Evolutionary conservation across 179 eudicot species (phyloP).

Genomic region (Drosera spatulata): DNA sequence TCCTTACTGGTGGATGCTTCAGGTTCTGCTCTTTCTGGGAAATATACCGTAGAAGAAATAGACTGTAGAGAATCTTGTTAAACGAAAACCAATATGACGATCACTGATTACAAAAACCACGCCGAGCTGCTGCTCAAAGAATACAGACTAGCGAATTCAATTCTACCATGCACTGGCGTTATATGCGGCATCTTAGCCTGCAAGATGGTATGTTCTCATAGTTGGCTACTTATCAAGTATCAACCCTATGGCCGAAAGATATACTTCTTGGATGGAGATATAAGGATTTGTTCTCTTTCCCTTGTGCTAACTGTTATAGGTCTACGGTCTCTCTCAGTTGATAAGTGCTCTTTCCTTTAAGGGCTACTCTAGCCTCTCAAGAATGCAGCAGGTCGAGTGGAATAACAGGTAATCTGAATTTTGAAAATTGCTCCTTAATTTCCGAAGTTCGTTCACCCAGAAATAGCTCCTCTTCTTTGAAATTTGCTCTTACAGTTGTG

Average conservation of each 20-base stretch:
- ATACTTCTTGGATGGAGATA: neutral
- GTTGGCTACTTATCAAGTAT: no score
- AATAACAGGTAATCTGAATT: conserved; percentile 21
- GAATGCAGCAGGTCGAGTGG: conserved; percentile 31
- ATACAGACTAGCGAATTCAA: conserved; percentile 12
- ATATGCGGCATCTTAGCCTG: conserved; percentile 28
- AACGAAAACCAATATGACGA: conserved; percentile 13
- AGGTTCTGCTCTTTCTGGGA: no score
- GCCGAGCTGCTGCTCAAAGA: conserved; percentile 16
- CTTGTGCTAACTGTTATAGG: conserved; percentile 9
- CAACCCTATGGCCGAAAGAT: no score
- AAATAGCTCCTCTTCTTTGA: neutral
- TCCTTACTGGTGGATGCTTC: no score
- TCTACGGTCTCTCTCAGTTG: conserved; percentile 21
- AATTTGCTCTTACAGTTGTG: neutral
- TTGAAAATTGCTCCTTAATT: conserved; percentile 1
- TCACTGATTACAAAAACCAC: conserved; percentile 21
- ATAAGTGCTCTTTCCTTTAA: conserved; percentile 23
- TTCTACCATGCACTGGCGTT: conserved; percentile 27
- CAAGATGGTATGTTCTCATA: conserved; percentile 24
- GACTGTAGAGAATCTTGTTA: conserved; percentile 1
- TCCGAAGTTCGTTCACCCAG: no score
- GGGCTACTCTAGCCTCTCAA: conserved; percentile 28
- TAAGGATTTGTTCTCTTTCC: neutral
- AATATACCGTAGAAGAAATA: no score